Evolutionary conservation across 352 stramenopile species (phyloP).

Genomic region (Pythium utonaiense): DNA sequence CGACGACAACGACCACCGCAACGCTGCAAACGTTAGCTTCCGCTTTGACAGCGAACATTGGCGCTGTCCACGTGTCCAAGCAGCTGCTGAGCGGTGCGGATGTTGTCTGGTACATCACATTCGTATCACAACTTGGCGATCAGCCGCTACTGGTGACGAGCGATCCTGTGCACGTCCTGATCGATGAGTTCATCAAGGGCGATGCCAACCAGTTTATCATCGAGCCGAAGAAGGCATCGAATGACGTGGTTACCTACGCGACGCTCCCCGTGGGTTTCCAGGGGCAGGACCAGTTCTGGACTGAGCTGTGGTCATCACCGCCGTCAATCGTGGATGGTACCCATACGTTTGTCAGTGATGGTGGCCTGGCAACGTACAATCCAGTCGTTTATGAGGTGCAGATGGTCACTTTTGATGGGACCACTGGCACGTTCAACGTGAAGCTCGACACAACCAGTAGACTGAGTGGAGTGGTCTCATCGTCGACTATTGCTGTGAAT

Average conservation of each 20-base stretch:
- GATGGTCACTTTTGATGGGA: slow-evolving; percentile 66
- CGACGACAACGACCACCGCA: slow-evolving; percentile 35
- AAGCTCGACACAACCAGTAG: slow-evolving; percentile 68
- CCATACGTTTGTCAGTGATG: slow-evolving; percentile 89
- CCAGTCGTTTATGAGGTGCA: slow-evolving; percentile 90
- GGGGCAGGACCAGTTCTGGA: slow-evolving; percentile 94
- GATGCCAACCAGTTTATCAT: slow-evolving; percentile 95
- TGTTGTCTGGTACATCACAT: slow-evolving; percentile 83
- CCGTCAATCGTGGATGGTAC: slow-evolving; percentile 83
- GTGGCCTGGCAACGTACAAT: slow-evolving; percentile 91
- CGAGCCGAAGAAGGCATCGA: slow-evolving; percentile 91
- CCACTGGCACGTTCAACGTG: slow-evolving; percentile 58
- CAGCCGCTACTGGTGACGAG: slow-evolving; percentile 57
- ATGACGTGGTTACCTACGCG: slow-evolving; percentile 87
- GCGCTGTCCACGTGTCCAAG: slow-evolving; percentile 56
- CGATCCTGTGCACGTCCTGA: slow-evolving; percentile 37
- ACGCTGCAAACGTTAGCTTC: slow-evolving; percentile 41
- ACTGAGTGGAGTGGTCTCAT: slow-evolving; percentile 42
- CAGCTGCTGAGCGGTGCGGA: slow-evolving; percentile 45
- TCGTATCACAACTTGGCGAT: slow-evolving; percentile 81
- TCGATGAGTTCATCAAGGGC: slow-evolving; percentile 92
- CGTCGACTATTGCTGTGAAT: slow-evolving; percentile 41
- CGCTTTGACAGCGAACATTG: slow-evolving; percentile 31
- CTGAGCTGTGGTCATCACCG: slow-evolving; percentile 89
- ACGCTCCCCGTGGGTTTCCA: slow-evolving; percentile 75